Percentiles rank a stretch among this genome's conserved stretches.
phyloP scores from a whole-genome alignment of 139 green algal species.

The Dunaliella primolecta region DNA sequence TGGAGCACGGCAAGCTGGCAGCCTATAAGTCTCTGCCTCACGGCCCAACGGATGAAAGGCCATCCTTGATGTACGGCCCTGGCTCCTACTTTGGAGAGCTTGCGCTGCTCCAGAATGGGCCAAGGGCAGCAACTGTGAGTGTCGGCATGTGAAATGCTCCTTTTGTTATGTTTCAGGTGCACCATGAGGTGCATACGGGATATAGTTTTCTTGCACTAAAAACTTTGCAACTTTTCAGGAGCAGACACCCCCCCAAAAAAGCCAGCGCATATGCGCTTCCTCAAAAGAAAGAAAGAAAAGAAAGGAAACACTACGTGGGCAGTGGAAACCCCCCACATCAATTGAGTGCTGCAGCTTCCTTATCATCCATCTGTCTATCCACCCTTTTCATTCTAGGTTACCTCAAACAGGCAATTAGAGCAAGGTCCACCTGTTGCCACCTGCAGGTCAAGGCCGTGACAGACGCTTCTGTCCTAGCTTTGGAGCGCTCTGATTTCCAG shows the following conservation, averaged over 20 bases:
- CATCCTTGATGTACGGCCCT: slow-evolving; percentile 35
- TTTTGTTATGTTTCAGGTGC: slow-evolving; percentile 14
- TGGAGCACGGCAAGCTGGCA: slow-evolving; percentile 75
- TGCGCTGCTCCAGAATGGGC: slow-evolving; percentile 73
- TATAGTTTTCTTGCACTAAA: no score
- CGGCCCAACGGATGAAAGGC: background rate
- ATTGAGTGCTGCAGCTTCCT: no score
- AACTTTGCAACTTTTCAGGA: background rate
- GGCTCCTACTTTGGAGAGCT: slow-evolving; percentile 87
- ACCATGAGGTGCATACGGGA: background rate
- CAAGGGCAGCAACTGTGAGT: slow-evolving; percentile 76
- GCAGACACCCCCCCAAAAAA: background rate
- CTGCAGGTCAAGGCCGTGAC: slow-evolving; percentile 27
- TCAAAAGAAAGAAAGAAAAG: no score
- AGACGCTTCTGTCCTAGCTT: slow-evolving; percentile 20
- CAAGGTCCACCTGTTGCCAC: no score
- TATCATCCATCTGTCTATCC: no score
- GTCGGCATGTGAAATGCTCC: slow-evolving; percentile 22
- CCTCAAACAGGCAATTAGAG: no score
- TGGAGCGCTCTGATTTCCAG: slow-evolving; percentile 42
- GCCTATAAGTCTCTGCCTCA: slow-evolving; percentile 44
- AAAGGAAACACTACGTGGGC: no score
- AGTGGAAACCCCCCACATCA: no score
- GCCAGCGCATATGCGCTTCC: no score
- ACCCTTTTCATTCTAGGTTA: no score